A percentile compares a stretch with the other conserved stretches of the same genome.
phyloP scores from a whole-genome alignment of 805 yeast genomes.

The Saturnispora galanensis region DNA sequence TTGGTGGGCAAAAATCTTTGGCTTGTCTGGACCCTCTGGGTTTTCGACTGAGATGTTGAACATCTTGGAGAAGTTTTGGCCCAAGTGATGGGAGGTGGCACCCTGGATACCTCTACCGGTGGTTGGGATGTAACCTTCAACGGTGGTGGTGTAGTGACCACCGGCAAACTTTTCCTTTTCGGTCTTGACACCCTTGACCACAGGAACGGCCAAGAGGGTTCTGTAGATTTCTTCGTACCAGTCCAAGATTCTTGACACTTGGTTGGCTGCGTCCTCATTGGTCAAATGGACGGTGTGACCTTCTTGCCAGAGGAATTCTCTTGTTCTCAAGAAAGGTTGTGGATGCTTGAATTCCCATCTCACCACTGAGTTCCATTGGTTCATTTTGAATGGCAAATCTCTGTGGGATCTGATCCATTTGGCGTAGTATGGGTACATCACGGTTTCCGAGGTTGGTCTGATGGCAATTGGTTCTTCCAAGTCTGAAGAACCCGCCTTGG shows the following conservation, averaged over 20 bases:
- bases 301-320: slow-evolving; percentile 99
- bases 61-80: slow-evolving; percentile 98
- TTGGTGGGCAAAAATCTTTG: slow-evolving; percentile 84
- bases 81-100: slow-evolving; percentile 96
- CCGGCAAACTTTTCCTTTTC: slow-evolving; percentile 99
- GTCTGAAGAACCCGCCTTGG: slow-evolving; percentile 88
- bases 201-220: slow-evolving; percentile 95
- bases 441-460: slow-evolving; percentile 98
- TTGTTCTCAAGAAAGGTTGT: slow-evolving; percentile 96
- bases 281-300: slow-evolving; percentile 98
- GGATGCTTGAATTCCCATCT: slow-evolving; percentile 99
- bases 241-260: slow-evolving; percentile 79
- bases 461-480: slow-evolving; percentile 98
- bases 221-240: slow-evolving; percentile 77
- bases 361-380: slow-evolving; percentile 99
- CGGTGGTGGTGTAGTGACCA: slow-evolving; percentile 89
- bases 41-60: slow-evolving; percentile 91
- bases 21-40: slow-evolving; percentile 82
- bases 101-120: slow-evolving; percentile 99
- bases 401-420: slow-evolving; percentile 99
- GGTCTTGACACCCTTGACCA: slow-evolving; percentile 88
- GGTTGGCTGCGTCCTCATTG: slow-evolving; percentile 66
- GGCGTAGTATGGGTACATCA: slow-evolving; percentile 98
- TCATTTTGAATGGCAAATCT: slow-evolving; percentile 90
- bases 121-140: slow-evolving; percentile 94